Evolutionary conservation across 1,284 basidiomycete species (phyloP).

Genomic region (Ustilago lituana): DNA sequence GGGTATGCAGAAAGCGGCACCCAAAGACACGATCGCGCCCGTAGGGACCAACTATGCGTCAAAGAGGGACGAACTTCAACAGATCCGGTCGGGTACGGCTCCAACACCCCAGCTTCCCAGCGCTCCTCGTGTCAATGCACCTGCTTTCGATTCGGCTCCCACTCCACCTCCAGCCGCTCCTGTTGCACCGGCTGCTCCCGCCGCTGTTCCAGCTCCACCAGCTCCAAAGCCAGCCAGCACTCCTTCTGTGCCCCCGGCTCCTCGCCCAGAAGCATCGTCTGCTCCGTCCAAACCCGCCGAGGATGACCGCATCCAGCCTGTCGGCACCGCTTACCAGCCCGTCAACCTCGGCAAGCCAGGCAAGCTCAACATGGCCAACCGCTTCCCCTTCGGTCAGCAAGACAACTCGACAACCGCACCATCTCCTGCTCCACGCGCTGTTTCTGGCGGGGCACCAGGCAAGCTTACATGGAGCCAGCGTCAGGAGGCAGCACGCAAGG

Average conservation of each 20-base stretch:
- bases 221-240: conserved; percentile 15
- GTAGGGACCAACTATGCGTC: conserved; percentile 60
- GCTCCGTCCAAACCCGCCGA: conserved; percentile 55
- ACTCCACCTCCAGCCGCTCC: too few relatives aligned
- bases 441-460: conserved; percentile 45
- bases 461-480: conserved; percentile 66
- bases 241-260: conserved; percentile 24
- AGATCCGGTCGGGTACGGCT: conserved; percentile 53
- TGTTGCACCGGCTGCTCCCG: conserved; percentile 23
- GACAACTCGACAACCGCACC: conserved; percentile 25
- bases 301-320: conserved; percentile 63
- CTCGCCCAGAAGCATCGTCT: conserved; percentile 22
- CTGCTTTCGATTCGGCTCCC: conserved; percentile 36
- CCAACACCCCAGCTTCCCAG: conserved; percentile 25
- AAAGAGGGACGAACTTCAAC: conserved; percentile 59
- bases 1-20: conserved; percentile 56
- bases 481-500: conserved; percentile 61
- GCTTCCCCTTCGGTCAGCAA: conserved; percentile 59
- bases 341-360: conserved; percentile 63
- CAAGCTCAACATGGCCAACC: conserved; percentile 62
- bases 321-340: conserved; percentile 64
- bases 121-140: conserved; percentile 30
- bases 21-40: conserved; percentile 57
- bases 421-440: conserved; percentile 32
- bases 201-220: conserved; percentile 17